These are phyloP conservation scores for Gentiana dahurica DNA, from an alignment of 257 asterid genomes.

Conservation along the genomic window DNA sequence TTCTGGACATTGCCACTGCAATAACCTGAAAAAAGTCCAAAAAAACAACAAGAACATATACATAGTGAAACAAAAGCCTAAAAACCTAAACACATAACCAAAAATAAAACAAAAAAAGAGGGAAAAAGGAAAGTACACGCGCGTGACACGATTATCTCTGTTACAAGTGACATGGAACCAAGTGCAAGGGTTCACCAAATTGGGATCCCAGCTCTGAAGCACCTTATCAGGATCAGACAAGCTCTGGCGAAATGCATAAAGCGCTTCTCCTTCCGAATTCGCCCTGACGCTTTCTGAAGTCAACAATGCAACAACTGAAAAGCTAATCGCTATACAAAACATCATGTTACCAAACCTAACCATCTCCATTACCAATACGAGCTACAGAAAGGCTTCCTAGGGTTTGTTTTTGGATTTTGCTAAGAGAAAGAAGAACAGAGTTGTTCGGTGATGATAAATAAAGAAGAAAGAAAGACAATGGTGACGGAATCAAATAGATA, in stretches of 20 bases:
- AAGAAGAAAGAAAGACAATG: no score
- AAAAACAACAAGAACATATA: no score
- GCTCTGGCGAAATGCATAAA: slow-evolving; percentile 60
- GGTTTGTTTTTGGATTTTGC: not conserved
- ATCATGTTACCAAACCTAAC: not conserved
- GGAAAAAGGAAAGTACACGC: slow-evolving; percentile 19
- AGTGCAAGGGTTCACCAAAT: slow-evolving; percentile 38
- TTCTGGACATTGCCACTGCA: no score
- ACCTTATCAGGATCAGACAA: slow-evolving; percentile 65
- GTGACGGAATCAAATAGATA: no score
- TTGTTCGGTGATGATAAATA: no score
- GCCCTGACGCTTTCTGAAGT: slow-evolving; percentile 4
- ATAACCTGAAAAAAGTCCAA: no score
- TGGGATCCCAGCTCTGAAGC: slow-evolving; percentile 87
- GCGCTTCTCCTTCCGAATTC: slow-evolving; percentile 77
- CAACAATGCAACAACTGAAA: slow-evolving; percentile 11
- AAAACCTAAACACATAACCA: no score
- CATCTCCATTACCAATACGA: not conserved
- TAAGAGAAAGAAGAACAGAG: not conserved
- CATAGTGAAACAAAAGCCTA: no score
- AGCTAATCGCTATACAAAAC: slow-evolving; percentile 2
- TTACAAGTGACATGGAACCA: no score
- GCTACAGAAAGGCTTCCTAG: slow-evolving; percentile 1
- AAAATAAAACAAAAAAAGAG: not conserved
- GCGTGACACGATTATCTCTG: slow-evolving; percentile 28